Percentiles rank a stretch among this genome's conserved stretches.
Evolutionary conservation across 345 rosid genomes (phyloP).

Genomic region (Bruguiera gymnorhiza): DNA sequence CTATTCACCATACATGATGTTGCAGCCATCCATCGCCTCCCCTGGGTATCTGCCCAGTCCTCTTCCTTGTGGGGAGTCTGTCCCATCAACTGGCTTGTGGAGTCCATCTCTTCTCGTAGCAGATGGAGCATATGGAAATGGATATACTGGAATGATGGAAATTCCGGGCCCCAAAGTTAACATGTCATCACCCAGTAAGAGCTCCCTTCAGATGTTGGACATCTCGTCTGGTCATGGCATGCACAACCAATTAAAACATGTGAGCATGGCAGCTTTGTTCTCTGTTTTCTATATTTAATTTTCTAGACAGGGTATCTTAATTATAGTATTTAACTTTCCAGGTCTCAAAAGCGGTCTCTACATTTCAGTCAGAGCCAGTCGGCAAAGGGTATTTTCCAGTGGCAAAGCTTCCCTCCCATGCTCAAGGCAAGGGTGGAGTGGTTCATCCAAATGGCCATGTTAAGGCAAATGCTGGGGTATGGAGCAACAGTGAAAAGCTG

Average conservation of each 20-base stretch:
- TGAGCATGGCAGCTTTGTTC: slow-evolving; percentile 32
- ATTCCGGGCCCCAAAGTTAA: slow-evolving; percentile 30
- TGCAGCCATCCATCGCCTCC: slow-evolving; percentile 26
- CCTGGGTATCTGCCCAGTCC: slow-evolving; percentile 37
- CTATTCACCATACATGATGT: slow-evolving; percentile 26
- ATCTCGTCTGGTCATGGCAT: slow-evolving; percentile 27
- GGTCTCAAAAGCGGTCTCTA: slow-evolving; percentile 15
- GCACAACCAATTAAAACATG: slow-evolving; percentile 36
- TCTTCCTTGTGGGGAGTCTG: slow-evolving; percentile 36
- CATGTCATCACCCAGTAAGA: slow-evolving; percentile 42
- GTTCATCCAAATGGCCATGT: slow-evolving; percentile 20
- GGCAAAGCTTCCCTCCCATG: slow-evolving; percentile 25
- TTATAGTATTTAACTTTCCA: neutral
- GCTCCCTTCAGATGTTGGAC: slow-evolving; percentile 16
- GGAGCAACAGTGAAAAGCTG: slow-evolving; percentile 36
- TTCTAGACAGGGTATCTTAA: neutral
- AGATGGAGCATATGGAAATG: slow-evolving; percentile 26
- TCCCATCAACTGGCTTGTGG: slow-evolving; percentile 33
- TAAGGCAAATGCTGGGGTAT: slow-evolving; percentile 27
- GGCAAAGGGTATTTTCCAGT: slow-evolving; percentile 27
- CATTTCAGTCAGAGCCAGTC: slow-evolving; percentile 19
- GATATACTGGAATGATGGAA: slow-evolving; percentile 29
- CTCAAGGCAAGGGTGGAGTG: slow-evolving; percentile 36
- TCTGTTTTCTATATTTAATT: slow-evolving; percentile 2
- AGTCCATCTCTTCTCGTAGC: slow-evolving; percentile 27